Conservation (phyloP, 176 grass and related monocot species). For the Raddia guianensis region DNA sequence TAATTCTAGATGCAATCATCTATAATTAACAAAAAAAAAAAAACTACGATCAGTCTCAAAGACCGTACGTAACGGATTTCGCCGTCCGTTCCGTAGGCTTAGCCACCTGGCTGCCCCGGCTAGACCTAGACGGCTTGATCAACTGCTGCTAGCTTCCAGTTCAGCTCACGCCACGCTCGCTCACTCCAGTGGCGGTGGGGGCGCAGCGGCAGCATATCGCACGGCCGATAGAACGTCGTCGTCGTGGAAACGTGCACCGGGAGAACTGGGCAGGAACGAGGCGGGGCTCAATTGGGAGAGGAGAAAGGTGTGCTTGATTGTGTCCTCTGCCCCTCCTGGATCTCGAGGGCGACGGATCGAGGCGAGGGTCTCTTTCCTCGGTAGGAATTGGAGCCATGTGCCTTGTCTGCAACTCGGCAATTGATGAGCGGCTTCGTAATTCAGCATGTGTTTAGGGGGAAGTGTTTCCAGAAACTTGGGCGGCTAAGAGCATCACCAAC, state of each 20-base stretch:
- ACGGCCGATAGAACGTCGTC: constrained; percentile 8
- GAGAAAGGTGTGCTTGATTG: constrained; percentile 13
- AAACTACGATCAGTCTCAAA: too few relatives aligned
- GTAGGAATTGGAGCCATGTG: constrained; percentile 22
- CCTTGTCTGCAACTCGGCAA: constrained; percentile 6
- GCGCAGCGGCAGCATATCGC: too few relatives aligned
- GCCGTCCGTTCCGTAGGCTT: too few relatives aligned
- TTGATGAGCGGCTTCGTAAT: background rate
- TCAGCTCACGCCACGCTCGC: too few relatives aligned
- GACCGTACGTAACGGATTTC: too few relatives aligned
- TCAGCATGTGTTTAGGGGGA: background rate
- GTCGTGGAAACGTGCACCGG: background rate
- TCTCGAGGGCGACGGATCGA: constrained; percentile 21
- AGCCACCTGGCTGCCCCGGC: too few relatives aligned
- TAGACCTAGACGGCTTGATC: too few relatives aligned
- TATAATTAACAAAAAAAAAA: too few relatives aligned
- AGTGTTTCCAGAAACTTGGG: background rate
- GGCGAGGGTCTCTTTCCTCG: constrained; percentile 21
- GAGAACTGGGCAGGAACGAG: background rate
- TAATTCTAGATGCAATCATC: too few relatives aligned
- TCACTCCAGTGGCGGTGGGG: too few relatives aligned
- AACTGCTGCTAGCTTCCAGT: too few relatives aligned
- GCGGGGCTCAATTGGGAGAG: background rate
- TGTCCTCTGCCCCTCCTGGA: background rate
- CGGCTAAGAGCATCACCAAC: too few relatives aligned